These are phyloP conservation scores for Fraxinus cuspidata DNA, from an alignment of 257 asterid species.

Conservation along the genomic window DNA sequence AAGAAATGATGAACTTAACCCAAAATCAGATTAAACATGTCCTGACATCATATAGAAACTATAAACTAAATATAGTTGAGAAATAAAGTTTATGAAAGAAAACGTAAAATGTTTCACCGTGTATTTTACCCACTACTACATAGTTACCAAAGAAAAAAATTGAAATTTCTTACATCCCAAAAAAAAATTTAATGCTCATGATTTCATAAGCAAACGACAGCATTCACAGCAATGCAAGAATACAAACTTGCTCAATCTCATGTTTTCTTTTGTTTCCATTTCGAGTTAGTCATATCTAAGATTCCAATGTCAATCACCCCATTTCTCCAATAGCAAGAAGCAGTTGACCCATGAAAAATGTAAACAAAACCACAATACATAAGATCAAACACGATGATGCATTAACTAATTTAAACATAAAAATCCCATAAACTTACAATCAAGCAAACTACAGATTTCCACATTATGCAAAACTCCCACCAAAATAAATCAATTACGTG, in stretches of 20 bases:
- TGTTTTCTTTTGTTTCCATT: not conserved
- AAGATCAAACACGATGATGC: not conserved
- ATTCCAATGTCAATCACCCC: not conserved
- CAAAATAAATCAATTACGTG: not conserved
- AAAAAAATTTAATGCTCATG: not conserved
- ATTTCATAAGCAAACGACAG: not conserved
- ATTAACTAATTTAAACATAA: not conserved
- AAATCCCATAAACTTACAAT: slow-evolving; percentile 4
- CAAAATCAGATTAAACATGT: no score
- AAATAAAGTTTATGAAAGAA: no score
- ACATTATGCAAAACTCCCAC: slow-evolving; percentile 1
- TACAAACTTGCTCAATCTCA: not conserved
- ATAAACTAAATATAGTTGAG: no score
- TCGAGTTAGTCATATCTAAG: not conserved
- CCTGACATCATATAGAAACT: no score
- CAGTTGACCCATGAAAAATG: not conserved
- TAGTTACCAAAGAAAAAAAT: not conserved
- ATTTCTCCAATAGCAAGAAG: not conserved
- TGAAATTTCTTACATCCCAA: not conserved
- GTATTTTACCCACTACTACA: no score
- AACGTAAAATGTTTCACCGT: no score
- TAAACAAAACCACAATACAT: no score
- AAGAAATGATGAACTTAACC: no score
- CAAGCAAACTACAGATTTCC: not conserved
- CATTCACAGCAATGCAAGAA: not conserved